Evolutionary conservation across 176 grass and related monocot species (phyloP).

Genomic region (Oryza meyeriana): DNA sequence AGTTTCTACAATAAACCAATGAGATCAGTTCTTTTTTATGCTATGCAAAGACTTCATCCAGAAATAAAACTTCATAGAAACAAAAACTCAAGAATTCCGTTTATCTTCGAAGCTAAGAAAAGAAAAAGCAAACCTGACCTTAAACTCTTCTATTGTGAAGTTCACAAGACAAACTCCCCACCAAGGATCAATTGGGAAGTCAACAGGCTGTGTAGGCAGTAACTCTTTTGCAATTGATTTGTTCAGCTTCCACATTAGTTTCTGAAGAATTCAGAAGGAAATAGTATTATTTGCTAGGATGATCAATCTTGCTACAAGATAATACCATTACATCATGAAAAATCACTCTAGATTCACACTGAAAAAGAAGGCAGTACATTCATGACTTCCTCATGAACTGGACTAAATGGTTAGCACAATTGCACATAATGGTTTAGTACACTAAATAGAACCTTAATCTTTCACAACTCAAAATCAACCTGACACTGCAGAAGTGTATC

Average conservation of each 20-base stretch:
- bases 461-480: conserved; percentile 1
- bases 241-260: conserved; percentile 99
- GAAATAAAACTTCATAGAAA: conserved; percentile 27
- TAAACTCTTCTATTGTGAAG: conserved; percentile 99
- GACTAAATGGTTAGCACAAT: neutral
- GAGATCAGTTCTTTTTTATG: conserved; percentile 19
- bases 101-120: neutral
- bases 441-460: neutral
- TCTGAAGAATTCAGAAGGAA: conserved; percentile 56
- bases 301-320: conserved; percentile 9
- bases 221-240: conserved; percentile 99
- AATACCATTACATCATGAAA: conserved; percentile 15
- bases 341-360: neutral
- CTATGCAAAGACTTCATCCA: conserved; percentile 14
- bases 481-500: neutral
- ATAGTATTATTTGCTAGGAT: conserved; percentile 8
- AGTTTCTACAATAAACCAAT: conserved; percentile 68
- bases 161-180: conserved; percentile 99
- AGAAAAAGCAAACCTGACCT: conserved; percentile 49
- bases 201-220: conserved; percentile 83
- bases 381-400: neutral
- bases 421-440: neutral
- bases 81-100: neutral
- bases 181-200: conserved; percentile 87
- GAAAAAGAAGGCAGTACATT: conserved; percentile 7